phyloP scores from a whole-genome alignment of 345 rosid genomes.

The Eucalyptus shirleyi region DNA sequence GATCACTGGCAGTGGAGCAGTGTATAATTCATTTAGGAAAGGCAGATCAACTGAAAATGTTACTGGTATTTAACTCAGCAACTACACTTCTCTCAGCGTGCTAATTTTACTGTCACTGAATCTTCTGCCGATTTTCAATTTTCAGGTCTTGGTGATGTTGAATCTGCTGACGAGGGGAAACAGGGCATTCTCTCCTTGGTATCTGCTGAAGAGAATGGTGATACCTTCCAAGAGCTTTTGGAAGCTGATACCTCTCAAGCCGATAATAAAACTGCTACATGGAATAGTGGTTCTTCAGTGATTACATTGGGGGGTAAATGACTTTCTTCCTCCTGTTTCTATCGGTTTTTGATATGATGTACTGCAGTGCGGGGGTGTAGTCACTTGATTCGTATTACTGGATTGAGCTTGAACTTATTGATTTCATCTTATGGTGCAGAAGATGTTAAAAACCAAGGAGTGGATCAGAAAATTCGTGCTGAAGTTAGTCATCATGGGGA shows the following conservation, averaged over 20 bases:
- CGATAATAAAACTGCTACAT: not conserved
- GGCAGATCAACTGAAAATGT: conserved; percentile 21
- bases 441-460: conserved; percentile 3
- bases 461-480: not conserved
- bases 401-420: not conserved
- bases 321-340: not conserved
- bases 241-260: not conserved
- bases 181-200: conserved; percentile 5
- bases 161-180: conserved; percentile 25
- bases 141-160: conserved; percentile 17
- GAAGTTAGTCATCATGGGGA: not conserved
- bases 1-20: conserved; percentile 44
- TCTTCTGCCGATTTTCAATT: not conserved
- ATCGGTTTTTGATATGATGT: not conserved
- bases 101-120: not conserved
- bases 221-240: conserved; percentile 4
- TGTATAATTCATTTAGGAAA: conserved; percentile 21
- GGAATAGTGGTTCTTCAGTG: not conserved
- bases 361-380: not conserved
- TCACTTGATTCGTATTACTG: not conserved
- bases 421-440: not conserved
- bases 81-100: not conserved
- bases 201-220: conserved; percentile 9
- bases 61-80: conserved; percentile 13
- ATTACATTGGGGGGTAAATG: conserved; percentile 6